phyloP scores from a whole-genome alignment of 2,329 filamentous ascomycete species.

The Sclerotinia minor region DNA sequence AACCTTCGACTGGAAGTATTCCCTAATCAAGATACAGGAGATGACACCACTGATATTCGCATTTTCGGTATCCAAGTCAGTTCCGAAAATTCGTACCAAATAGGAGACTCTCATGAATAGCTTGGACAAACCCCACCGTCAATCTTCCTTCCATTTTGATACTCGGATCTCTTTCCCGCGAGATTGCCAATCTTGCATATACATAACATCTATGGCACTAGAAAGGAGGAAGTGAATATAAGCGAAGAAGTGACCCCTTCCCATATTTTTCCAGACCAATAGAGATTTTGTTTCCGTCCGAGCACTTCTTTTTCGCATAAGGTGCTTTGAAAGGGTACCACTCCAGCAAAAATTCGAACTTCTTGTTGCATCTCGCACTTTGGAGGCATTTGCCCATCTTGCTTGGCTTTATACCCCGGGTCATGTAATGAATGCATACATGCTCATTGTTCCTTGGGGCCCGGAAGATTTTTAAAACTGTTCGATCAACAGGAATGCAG shows the following conservation, averaged over 20 bases:
- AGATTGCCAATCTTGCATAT: neutral
- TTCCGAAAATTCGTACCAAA: neutral
- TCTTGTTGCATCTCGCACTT: slow-evolving; percentile 12
- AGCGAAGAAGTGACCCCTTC: neutral
- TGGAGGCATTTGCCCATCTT: neutral
- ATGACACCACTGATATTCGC: neutral
- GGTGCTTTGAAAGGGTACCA: neutral
- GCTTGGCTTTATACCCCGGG: neutral
- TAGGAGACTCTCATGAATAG: neutral
- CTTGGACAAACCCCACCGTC: too few relatives aligned
- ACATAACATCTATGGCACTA: neutral
- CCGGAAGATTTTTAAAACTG: neutral
- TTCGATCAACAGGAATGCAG: neutral
- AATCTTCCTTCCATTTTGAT: neutral
- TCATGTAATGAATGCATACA: neutral
- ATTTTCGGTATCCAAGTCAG: neutral
- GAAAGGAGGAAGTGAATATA: neutral
- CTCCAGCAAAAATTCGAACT: neutral
- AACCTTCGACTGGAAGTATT: neutral
- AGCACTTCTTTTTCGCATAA: neutral
- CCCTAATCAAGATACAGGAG: neutral
- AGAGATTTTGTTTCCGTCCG: neutral
- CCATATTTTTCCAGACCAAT: neutral
- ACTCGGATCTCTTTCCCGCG: neutral
- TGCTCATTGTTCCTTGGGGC: neutral